A percentile compares a stretch with the other conserved stretches of the same genome.
These are phyloP conservation scores for Kodamaea derodonti DNA, from an alignment of 1,139 yeast species.

Conservation along the genomic window DNA sequence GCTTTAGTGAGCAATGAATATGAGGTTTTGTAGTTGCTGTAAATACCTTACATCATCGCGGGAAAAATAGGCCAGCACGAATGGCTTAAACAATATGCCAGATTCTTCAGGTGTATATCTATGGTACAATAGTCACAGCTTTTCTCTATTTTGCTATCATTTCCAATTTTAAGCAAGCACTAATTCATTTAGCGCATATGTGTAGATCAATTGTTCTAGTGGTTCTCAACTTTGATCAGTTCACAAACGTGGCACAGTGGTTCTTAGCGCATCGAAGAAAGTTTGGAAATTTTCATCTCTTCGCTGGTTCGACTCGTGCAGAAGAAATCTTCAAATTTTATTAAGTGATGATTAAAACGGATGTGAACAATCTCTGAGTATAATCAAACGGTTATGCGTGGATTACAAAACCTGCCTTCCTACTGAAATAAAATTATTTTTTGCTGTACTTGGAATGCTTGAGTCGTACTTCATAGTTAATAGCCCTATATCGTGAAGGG, in stretches of 20 bases:
- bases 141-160: no score
- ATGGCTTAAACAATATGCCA: no score
- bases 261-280: slow-evolving; percentile 3
- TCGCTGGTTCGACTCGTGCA: background rate
- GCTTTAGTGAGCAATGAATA: no score
- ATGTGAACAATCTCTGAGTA: slow-evolving; percentile 57
- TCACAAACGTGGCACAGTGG: slow-evolving; percentile 15
- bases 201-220: slow-evolving; percentile 6
- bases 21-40: no score
- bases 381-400: slow-evolving; percentile 35
- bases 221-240: slow-evolving; percentile 6
- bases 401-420: slow-evolving; percentile 56
- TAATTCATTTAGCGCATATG: no score
- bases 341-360: slow-evolving; percentile 44
- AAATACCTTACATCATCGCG: no score
- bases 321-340: slow-evolving; percentile 19
- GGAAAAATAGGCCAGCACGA: no score
- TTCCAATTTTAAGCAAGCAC: no score
- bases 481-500: no score
- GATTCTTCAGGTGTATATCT: no score
- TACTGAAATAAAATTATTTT: slow-evolving; percentile 32
- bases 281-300: slow-evolving; percentile 4
- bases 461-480: no score
- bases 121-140: no score
- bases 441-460: background rate